Evolutionary conservation across 2,329 filamentous ascomycete genomes (phyloP).

Genomic region (Pezicula neosporulosa): DNA sequence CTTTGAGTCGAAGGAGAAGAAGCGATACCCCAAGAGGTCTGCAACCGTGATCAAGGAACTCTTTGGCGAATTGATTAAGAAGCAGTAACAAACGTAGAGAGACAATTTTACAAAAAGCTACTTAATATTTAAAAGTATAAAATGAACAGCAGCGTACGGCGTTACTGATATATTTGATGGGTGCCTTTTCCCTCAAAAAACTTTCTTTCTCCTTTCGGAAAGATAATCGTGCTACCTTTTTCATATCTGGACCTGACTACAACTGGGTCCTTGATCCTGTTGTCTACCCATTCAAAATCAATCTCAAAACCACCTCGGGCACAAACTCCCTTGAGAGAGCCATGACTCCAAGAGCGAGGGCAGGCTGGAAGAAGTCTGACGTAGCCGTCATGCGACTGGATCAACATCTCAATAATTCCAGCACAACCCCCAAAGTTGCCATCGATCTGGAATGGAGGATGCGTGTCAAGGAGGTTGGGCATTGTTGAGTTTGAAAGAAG

Average conservation of each 20-base stretch:
- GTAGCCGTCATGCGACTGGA: constrained; percentile 34
- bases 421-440: constrained; percentile 47
- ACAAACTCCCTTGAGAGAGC: constrained; percentile 30
- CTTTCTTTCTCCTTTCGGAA: constrained; percentile 5
- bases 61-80: constrained; percentile 67
- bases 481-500: constrained; percentile 38
- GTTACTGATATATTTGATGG: constrained; percentile 8
- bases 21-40: constrained; percentile 78
- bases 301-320: constrained; percentile 33
- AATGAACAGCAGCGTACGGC: background rate
- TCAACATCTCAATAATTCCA: constrained; percentile 41
- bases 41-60: constrained; percentile 66
- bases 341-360: constrained; percentile 31
- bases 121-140: background rate
- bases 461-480: constrained; percentile 40
- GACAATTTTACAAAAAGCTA: background rate
- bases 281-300: constrained; percentile 33
- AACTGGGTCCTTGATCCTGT: constrained; percentile 15
- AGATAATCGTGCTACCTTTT: constrained; percentile 4
- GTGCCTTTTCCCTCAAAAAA: constrained; percentile 5
- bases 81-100: constrained; percentile 31
- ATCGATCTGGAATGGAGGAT: constrained; percentile 47
- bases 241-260: constrained; percentile 7
- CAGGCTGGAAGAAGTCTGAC: constrained; percentile 36
- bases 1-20: constrained; percentile 68